Percentiles rank a stretch among this genome's conserved stretches.
Conservation (phyloP, 1,139 yeast genomes). For the Magnusiomyces suaveolens region DNA sequence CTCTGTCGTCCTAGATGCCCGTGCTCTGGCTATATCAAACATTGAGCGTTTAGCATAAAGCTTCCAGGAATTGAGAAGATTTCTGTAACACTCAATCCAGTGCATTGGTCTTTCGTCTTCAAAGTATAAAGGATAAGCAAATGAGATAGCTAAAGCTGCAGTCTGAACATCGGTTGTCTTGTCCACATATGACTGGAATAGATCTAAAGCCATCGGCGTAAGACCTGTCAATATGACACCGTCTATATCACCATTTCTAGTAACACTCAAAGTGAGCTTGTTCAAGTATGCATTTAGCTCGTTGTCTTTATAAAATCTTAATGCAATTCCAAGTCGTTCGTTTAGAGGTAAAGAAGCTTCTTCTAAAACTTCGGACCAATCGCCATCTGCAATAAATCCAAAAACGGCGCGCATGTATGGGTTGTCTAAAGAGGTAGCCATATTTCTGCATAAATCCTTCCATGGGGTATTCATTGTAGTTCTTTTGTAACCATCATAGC, state of each 20-base stretch:
- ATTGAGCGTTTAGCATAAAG: slow-evolving; percentile 68
- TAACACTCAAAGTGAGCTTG: slow-evolving; percentile 61
- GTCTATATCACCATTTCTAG: slow-evolving; percentile 73
- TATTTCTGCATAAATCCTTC: slow-evolving; percentile 84
- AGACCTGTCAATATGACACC: slow-evolving; percentile 86
- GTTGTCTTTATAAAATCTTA: slow-evolving; percentile 70
- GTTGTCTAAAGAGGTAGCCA: slow-evolving; percentile 79
- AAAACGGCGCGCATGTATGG: slow-evolving; percentile 88
- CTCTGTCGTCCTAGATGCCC: slow-evolving; percentile 45
- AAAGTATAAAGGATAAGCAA: slow-evolving; percentile 78
- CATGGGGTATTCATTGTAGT: slow-evolving; percentile 61
- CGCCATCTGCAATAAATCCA: slow-evolving; percentile 88
- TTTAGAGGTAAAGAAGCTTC: slow-evolving; percentile 81
- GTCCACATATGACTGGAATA: slow-evolving; percentile 80
- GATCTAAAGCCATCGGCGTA: slow-evolving; percentile 66
- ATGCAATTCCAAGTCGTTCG: slow-evolving; percentile 83
- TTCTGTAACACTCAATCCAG: slow-evolving; percentile 65
- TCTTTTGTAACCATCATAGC: slow-evolving; percentile 69
- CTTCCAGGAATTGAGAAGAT: slow-evolving; percentile 76
- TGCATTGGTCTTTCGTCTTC: slow-evolving; percentile 55
- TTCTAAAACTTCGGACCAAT: slow-evolving; percentile 93
- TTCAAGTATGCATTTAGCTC: slow-evolving; percentile 49
- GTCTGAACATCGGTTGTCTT: slow-evolving; percentile 89
- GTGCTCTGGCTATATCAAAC: slow-evolving; percentile 71
- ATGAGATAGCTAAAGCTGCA: slow-evolving; percentile 71